phyloP scores from a whole-genome alignment of 345 rosid species.

The Salix udensis region DNA sequence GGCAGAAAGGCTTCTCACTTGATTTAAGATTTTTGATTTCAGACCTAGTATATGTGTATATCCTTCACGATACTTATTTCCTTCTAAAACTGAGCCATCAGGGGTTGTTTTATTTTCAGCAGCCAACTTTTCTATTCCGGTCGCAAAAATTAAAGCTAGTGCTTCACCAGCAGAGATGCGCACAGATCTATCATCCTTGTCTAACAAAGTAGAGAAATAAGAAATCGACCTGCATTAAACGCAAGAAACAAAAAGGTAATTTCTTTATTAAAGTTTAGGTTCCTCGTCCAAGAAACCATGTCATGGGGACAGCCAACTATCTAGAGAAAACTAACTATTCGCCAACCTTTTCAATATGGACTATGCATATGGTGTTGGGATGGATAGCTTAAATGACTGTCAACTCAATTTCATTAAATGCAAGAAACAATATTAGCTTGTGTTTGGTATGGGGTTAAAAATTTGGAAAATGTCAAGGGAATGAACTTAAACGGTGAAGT shows the following conservation, averaged over 20 bases:
- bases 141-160: slow-evolving; percentile 72
- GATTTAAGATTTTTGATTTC: slow-evolving; percentile 55
- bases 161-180: slow-evolving; percentile 98
- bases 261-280: background rate
- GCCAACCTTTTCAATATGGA: background rate
- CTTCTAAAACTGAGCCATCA: slow-evolving; percentile 42
- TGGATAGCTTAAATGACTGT: background rate
- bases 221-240: slow-evolving; percentile 58
- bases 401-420: background rate
- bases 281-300: background rate
- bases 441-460: too few relatives aligned
- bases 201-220: slow-evolving; percentile 65
- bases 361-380: background rate
- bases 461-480: too few relatives aligned
- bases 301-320: background rate
- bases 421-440: background rate
- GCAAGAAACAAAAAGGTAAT: background rate
- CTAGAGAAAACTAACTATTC: background rate
- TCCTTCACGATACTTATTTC: slow-evolving; percentile 49
- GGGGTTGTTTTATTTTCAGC: slow-evolving; percentile 37
- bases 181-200: slow-evolving; percentile 77
- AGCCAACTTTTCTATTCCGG: slow-evolving; percentile 65
- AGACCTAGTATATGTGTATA: slow-evolving; percentile 56
- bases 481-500: too few relatives aligned
- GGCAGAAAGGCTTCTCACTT: slow-evolving; percentile 65